A percentile compares a stretch with the other conserved stretches of the same genome.
Evolutionary conservation across 176 grass and related monocot species (phyloP).

Genomic region (Phyllostachys edulis): DNA sequence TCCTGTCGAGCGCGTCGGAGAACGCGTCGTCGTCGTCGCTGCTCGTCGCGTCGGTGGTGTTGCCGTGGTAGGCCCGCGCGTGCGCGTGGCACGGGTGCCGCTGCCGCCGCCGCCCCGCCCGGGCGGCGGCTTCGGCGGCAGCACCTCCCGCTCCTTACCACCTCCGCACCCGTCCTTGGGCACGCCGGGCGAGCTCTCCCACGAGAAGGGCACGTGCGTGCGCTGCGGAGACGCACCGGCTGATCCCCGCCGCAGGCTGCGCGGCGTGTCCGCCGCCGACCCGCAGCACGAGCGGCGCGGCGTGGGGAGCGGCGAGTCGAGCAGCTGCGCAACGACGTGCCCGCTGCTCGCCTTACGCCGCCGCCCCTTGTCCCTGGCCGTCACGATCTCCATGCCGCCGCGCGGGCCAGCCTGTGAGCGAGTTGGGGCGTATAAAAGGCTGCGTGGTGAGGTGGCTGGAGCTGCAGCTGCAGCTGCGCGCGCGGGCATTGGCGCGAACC

Average conservation of each 20-base stretch:
- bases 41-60: constrained; percentile 46
- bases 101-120: constrained; percentile 3
- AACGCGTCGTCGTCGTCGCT: constrained; percentile 42
- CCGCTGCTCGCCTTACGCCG: constrained; percentile 32
- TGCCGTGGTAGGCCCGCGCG: constrained; percentile 3
- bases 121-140: constrained; percentile 57
- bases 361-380: not conserved
- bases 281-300: constrained; percentile 71
- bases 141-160: not conserved
- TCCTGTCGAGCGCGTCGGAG: constrained; percentile 65
- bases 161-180: constrained; percentile 36
- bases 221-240: constrained; percentile 37
- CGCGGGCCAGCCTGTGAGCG: not conserved
- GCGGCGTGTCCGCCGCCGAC: constrained; percentile 21
- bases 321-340: constrained; percentile 48
- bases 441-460: constrained; percentile 28
- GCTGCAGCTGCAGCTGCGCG: not conserved
- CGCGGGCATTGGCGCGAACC: constrained; percentile 15
- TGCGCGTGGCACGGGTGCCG: not conserved
- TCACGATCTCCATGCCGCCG: constrained; percentile 11
- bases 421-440: constrained; percentile 41
- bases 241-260: not conserved
- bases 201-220: constrained; percentile 77
- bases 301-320: constrained; percentile 74
- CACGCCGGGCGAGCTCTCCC: constrained; percentile 88